Evolutionary conservation across 1,139 yeast genomes (phyloP).

Genomic region (Debaryomyces singareniensis): DNA sequence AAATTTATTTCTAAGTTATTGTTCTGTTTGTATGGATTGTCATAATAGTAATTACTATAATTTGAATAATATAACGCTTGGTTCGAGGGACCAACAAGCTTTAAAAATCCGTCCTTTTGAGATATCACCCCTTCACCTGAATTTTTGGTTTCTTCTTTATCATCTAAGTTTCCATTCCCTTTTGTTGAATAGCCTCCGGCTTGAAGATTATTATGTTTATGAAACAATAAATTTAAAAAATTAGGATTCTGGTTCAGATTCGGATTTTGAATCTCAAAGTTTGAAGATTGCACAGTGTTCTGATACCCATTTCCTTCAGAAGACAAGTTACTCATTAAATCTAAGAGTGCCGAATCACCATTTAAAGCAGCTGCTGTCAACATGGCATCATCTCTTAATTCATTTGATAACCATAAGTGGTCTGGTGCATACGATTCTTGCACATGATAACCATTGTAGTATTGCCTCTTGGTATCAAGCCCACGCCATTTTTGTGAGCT

Average conservation of each 20-base stretch:
- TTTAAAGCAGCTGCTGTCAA: constrained; percentile 69
- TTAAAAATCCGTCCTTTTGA: constrained; percentile 15
- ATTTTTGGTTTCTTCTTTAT: constrained; percentile 3
- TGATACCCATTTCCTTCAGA: constrained; percentile 10
- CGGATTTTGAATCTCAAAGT: constrained; percentile 2
- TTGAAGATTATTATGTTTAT: constrained; percentile 24
- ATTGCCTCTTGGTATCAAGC: neutral
- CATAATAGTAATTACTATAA: constrained; percentile 36
- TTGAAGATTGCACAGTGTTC: constrained; percentile 1
- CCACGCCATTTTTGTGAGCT: neutral
- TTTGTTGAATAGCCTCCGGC: constrained; percentile 1
- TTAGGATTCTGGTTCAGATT: constrained; percentile 25
- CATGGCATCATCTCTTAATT: constrained; percentile 63
- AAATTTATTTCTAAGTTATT: constrained; percentile 40
- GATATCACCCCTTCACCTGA: constrained; percentile 15
- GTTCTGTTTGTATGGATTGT: constrained; percentile 36
- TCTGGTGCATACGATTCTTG: constrained; percentile 18
- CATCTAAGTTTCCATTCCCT: constrained; percentile 3
- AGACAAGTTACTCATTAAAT: constrained; percentile 36
- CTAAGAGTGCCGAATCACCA: constrained; percentile 54
- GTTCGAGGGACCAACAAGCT: constrained; percentile 28
- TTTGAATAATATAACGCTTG: constrained; percentile 35
- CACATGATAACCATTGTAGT: constrained; percentile 4
- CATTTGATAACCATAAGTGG: constrained; percentile 61
- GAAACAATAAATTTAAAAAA: constrained; percentile 48